Percentiles rank a stretch among this genome's conserved stretches.
These are phyloP conservation scores for Letharia lupina DNA, from an alignment of 495 filamentous ascomycete species.

Conservation along the genomic window DNA sequence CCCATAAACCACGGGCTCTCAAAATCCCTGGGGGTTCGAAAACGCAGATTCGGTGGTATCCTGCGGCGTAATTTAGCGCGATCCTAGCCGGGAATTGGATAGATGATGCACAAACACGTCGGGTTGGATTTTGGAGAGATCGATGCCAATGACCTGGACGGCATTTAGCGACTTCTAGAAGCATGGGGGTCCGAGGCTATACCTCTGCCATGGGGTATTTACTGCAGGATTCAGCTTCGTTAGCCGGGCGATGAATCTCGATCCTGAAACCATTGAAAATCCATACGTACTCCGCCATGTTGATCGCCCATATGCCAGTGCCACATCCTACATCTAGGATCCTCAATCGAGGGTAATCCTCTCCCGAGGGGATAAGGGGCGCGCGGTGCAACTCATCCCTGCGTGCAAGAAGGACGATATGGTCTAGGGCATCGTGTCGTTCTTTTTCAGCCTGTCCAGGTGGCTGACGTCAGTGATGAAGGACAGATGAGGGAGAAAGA, in stretches of 20 bases:
- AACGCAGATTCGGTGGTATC: constrained; percentile 61
- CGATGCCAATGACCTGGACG: constrained; percentile 58
- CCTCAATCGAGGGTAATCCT: constrained; percentile 32
- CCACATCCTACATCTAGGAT: constrained; percentile 82
- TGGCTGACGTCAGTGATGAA: background rate
- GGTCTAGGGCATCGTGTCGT: constrained; percentile 71
- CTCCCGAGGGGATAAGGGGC: constrained; percentile 41
- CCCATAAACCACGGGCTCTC: constrained; percentile 74
- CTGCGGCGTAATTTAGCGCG: constrained; percentile 31
- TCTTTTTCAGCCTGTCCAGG: constrained; percentile 53
- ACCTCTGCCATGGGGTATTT: constrained; percentile 51
- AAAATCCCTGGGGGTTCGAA: constrained; percentile 59
- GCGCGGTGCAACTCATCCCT: constrained; percentile 46
- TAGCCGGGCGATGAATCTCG: constrained; percentile 15
- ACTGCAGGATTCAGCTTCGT: constrained; percentile 27
- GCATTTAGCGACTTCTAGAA: background rate
- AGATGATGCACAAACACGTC: constrained; percentile 40
- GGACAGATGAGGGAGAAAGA: background rate
- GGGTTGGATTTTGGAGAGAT: constrained; percentile 76
- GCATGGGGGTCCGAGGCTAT: background rate
- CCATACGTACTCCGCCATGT: constrained; percentile 64
- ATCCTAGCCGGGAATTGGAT: background rate
- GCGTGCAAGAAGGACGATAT: constrained; percentile 60
- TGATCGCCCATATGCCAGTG: constrained; percentile 86
- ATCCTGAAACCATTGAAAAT: background rate